A percentile compares a stretch with the other conserved stretches of the same genome.
These are phyloP conservation scores for Globisporangium megalacanthum DNA, from an alignment of 352 stramenopile species.

Conservation along the genomic window DNA sequence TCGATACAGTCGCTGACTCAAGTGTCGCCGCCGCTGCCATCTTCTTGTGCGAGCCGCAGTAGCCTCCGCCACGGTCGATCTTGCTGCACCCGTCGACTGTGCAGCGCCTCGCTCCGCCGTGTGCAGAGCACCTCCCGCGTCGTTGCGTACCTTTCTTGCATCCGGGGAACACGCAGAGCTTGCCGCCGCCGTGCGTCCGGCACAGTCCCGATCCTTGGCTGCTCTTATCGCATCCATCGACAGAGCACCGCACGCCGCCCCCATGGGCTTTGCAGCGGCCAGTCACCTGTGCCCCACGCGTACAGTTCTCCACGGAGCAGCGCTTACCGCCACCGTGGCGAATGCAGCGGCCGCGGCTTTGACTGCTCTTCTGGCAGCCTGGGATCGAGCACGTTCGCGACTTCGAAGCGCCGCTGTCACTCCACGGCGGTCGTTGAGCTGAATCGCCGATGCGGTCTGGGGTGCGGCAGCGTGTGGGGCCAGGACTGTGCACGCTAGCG, in stretches of 20 bases:
- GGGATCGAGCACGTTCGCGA: slow-evolving; percentile 15
- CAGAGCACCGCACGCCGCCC: slow-evolving; percentile 29
- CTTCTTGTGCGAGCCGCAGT: slow-evolving; percentile 43
- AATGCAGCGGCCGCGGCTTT: slow-evolving; percentile 52
- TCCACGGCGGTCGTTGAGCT: too few relatives aligned
- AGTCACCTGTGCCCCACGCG: slow-evolving; percentile 32
- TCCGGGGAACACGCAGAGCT: slow-evolving; percentile 35
- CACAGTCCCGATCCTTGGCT: slow-evolving; percentile 40
- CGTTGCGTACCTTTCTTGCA: slow-evolving; percentile 53
- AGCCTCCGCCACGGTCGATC: slow-evolving; percentile 39
- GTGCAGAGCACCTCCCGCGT: slow-evolving; percentile 40
- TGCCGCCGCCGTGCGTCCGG: slow-evolving; percentile 47
- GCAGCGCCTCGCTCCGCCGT: slow-evolving; percentile 35
- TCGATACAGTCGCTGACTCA: too few relatives aligned
- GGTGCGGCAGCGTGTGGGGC: too few relatives aligned
- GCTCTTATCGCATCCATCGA: slow-evolving; percentile 29
- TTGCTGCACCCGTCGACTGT: slow-evolving; percentile 30
- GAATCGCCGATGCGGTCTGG: too few relatives aligned
- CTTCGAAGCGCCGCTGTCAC: too few relatives aligned
- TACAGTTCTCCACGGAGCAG: slow-evolving; percentile 41
- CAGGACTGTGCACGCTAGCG: too few relatives aligned
- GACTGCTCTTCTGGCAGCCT: slow-evolving; percentile 30
- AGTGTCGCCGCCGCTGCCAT: too few relatives aligned
- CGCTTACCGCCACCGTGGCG: slow-evolving; percentile 80
- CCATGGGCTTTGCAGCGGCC: slow-evolving; percentile 30